A percentile compares a stretch with the other conserved stretches of the same genome.
Evolutionary conservation across 495 filamentous ascomycete genomes (phyloP).

Genomic region (Xylaria flabelliformis): DNA sequence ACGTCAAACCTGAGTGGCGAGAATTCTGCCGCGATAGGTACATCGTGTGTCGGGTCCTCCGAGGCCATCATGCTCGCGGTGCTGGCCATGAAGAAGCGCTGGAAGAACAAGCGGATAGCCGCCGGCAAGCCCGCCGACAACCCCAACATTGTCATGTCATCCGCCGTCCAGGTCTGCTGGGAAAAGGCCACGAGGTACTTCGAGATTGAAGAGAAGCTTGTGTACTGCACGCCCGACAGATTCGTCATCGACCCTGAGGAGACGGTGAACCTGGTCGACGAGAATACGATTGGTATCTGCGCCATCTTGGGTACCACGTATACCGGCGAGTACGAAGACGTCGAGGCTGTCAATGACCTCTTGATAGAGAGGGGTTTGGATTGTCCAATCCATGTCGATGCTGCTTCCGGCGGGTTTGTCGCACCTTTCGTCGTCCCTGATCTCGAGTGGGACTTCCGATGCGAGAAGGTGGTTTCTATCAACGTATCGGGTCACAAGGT

Average conservation of each 20-base stretch:
- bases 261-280: conserved; percentile 83
- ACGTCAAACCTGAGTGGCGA: conserved; percentile 41
- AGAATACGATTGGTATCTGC: conserved; percentile 96
- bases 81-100: conserved; percentile 93
- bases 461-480: conserved; percentile 86
- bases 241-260: conserved; percentile 87
- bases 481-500: conserved; percentile 95
- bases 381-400: conserved; percentile 88
- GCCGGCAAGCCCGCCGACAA: conserved; percentile 74
- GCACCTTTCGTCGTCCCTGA: conserved; percentile 85
- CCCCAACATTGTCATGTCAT: conserved; percentile 92
- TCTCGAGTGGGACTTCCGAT: conserved; percentile 85
- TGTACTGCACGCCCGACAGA: conserved; percentile 80
- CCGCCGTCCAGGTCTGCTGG: conserved; percentile 94
- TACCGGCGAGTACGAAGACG: conserved; percentile 95
- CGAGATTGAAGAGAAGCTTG: conserved; percentile 87
- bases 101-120: conserved; percentile 82
- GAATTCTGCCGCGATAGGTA: conserved; percentile 72
- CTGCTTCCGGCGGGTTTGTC: conserved; percentile 88
- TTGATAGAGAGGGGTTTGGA: conserved; percentile 73
- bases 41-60: conserved; percentile 82
- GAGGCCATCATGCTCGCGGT: conserved; percentile 91
- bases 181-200: conserved; percentile 96
- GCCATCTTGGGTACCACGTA: conserved; percentile 89
- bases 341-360: conserved; percentile 86